A percentile compares a stretch with the other conserved stretches of the same genome.
These are phyloP conservation scores for Clitopilus hobsonii DNA, from an alignment of 768 basidiomycete genomes.

Conservation along the genomic window DNA sequence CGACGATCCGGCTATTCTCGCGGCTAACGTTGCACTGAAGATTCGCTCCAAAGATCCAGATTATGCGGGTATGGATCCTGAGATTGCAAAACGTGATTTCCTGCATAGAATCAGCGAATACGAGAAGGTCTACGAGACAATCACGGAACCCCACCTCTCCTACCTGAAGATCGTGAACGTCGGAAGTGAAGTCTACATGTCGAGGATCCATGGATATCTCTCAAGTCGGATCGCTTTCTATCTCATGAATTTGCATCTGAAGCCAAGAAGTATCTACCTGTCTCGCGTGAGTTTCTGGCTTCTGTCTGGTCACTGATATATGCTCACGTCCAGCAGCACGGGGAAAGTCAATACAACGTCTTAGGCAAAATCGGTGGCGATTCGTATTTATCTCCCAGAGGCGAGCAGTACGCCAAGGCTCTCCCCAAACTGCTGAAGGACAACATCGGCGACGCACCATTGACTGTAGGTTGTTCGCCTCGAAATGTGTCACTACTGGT, in stretches of 20 bases:
- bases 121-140: slow-evolving; percentile 92
- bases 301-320: slow-evolving; percentile 3
- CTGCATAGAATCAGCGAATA: slow-evolving; percentile 87
- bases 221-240: slow-evolving; percentile 98
- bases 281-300: slow-evolving; percentile 65
- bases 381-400: slow-evolving; percentile 77
- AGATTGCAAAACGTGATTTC: slow-evolving; percentile 88
- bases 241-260: slow-evolving; percentile 96
- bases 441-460: slow-evolving; percentile 82
- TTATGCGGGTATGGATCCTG: slow-evolving; percentile 84
- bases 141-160: slow-evolving; percentile 85
- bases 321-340: slow-evolving; percentile 58
- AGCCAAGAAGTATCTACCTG: slow-evolving; percentile 94
- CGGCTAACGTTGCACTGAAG: slow-evolving; percentile 94
- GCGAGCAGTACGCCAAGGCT: slow-evolving; percentile 79
- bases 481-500: slow-evolving; percentile 1
- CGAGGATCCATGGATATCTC: slow-evolving; percentile 88
- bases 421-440: slow-evolving; percentile 85
- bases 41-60: slow-evolving; percentile 97
- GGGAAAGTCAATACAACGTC: slow-evolving; percentile 95
- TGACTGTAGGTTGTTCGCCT: slow-evolving; percentile 57
- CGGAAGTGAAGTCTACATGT: slow-evolving; percentile 82
- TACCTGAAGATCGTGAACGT: slow-evolving; percentile 93
- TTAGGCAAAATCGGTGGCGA: slow-evolving; percentile 99
- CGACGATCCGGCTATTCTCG: slow-evolving; percentile 90